Conservation (phyloP, 2,329 filamentous ascomycete genomes). For the Orbilia brochopaga region DNA sequence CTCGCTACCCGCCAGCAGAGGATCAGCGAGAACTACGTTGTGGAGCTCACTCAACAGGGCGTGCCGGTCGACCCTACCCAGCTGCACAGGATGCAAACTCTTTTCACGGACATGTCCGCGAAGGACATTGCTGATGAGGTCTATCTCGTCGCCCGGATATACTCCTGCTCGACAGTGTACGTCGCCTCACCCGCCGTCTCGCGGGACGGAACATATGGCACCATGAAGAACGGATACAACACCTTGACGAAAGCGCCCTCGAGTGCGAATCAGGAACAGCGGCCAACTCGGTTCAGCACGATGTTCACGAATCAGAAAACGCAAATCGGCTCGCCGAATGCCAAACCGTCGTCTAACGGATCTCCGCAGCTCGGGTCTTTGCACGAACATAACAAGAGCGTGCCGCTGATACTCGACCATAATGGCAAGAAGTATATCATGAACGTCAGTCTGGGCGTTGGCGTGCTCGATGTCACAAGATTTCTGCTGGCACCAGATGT, state of each 20-base stretch:
- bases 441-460: constrained; percentile 54
- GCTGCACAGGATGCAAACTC: constrained; percentile 74
- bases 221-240: constrained; percentile 41
- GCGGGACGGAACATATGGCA: constrained; percentile 44
- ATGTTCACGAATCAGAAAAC: constrained; percentile 46
- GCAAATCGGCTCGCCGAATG: neutral
- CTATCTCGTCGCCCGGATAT: constrained; percentile 82
- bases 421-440: constrained; percentile 37
- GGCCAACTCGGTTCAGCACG: constrained; percentile 39
- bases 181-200: constrained; percentile 59
- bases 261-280: constrained; percentile 18
- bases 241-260: constrained; percentile 26
- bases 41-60: constrained; percentile 77
- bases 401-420: constrained; percentile 33
- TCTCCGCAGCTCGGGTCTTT: constrained; percentile 41
- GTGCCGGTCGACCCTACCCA: constrained; percentile 70
- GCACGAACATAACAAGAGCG: constrained; percentile 37
- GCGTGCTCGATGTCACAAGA: constrained; percentile 54
- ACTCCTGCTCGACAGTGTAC: constrained; percentile 60
- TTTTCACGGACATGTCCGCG: constrained; percentile 84
- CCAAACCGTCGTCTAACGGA: constrained; percentile 27
- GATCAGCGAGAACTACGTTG: constrained; percentile 81
- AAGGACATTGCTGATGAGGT: constrained; percentile 77
- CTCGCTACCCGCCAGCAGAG: constrained; percentile 74
- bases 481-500: constrained; percentile 54